Evolutionary conservation across 345 rosid species (phyloP), one percentile per base, ranked within the genome.

Genomic region (Salix arbutifolia): DNA sequence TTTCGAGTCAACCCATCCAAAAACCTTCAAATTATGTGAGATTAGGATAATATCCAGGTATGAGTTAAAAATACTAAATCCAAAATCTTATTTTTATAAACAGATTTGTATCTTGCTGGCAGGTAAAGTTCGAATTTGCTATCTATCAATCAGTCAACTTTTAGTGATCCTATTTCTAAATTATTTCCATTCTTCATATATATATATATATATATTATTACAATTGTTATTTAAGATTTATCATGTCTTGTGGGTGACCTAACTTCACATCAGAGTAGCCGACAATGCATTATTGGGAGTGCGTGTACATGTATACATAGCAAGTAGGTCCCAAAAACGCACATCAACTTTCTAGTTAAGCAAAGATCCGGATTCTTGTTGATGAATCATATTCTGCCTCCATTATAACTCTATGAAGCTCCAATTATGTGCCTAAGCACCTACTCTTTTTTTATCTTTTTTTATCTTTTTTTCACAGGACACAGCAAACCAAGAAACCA

Each of bases 211-310:
- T 9, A 40, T 2, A 9, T 40, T 0, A 40, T 10, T 40, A 33
- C 14, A 10, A 9, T 40, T 40, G 44, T 75, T 56, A 71, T 73
- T 67, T 38, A 46, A 61, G 86, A 69, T 44, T 78, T 38, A 83
- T 85, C 86, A 83, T 84, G 87, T 71, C 77, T 74, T 83, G 58
- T 82, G 80, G 90, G 88, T 87, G 88, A 86, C 91, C 88, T 84
- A 87, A 90, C 90, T 87, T 76, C 77, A 75, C 60, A 74, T 82
- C 77, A 80, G 80, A 73, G 76, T 72, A 83, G 88, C 91, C 94
- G 91, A 90, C 94, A 90, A 83, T 79, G 89, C 91, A 90, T 86
- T 88, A 90, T 90, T 83, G 93, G 65, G 88, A 85, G 89, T 86
- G 89, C 82, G 82, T 82, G 74, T 79, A 75, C 78, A 77, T 38